Conservation (phyloP, 768 basidiomycete genomes). For the Trametes elegans region DNA sequence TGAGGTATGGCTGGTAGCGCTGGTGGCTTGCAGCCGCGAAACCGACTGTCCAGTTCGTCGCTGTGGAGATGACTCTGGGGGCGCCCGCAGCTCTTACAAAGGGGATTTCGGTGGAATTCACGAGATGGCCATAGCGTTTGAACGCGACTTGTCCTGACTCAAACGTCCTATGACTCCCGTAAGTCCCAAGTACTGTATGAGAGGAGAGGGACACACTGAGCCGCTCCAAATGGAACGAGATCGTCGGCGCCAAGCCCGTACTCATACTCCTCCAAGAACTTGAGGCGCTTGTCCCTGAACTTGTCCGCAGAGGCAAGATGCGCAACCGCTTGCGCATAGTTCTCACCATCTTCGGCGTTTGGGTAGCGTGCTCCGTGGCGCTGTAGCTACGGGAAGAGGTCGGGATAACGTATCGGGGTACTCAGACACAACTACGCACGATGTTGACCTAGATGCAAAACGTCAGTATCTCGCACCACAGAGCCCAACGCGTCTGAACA, state of each 20-base stretch:
- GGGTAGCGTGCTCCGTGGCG: conserved; percentile 82
- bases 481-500: not conserved
- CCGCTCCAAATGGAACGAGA: conserved; percentile 65
- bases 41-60: conserved; percentile 71
- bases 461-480: not conserved
- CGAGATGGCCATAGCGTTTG: conserved; percentile 50
- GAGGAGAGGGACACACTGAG: conserved; percentile 44
- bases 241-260: conserved; percentile 58
- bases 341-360: conserved; percentile 44
- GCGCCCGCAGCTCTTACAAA: conserved; percentile 52
- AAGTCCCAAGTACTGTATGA: not conserved
- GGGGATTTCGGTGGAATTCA: conserved; percentile 45
- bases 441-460: conserved; percentile 50
- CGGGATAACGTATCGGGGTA: not conserved
- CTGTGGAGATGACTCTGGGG: conserved; percentile 62
- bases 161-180: conserved; percentile 37
- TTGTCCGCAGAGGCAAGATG: conserved; percentile 51
- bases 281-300: conserved; percentile 44
- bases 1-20: conserved; percentile 44
- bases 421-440: conserved; percentile 35
- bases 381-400: conserved; percentile 51
- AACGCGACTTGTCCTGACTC: conserved; percentile 53
- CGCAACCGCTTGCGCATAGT: conserved; percentile 46
- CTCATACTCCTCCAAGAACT: conserved; percentile 57
- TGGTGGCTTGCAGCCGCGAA: conserved; percentile 54